Percentiles rank a stretch among this genome's conserved stretches.
phyloP scores from a whole-genome alignment of 1,284 basidiomycete genomes.

The Lignosus rhinocerotis region DNA sequence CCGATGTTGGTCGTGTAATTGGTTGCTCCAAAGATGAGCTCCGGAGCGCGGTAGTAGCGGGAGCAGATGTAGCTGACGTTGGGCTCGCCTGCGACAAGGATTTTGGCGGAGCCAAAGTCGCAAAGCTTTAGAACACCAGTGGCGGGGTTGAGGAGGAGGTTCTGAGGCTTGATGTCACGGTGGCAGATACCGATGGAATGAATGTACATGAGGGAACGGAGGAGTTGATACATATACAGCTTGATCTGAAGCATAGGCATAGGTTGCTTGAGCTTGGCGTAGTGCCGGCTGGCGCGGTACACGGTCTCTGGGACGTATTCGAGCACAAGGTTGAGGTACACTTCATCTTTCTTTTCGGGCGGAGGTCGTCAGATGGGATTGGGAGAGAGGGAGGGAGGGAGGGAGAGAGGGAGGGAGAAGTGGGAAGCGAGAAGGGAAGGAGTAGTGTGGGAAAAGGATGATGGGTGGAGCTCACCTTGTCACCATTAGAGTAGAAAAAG shows the following conservation, averaged over 20 bases:
- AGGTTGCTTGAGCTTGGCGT: slow-evolving; percentile 99
- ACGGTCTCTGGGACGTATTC: slow-evolving; percentile 99
- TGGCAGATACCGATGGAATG: slow-evolving; percentile 98
- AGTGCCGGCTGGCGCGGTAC: slow-evolving; percentile 97
- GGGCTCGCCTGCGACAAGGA: slow-evolving; percentile 95
- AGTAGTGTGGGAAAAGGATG: slow-evolving; percentile 1
- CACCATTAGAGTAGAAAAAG: slow-evolving; percentile 99
- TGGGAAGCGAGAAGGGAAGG: neutral
- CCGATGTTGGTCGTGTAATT: slow-evolving; percentile 99
- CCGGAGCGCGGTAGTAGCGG: slow-evolving; percentile 98
- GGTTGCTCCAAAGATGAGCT: slow-evolving; percentile 99
- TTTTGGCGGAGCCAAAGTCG: slow-evolving; percentile 99
- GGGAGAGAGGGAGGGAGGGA: neutral
- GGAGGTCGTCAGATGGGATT: slow-evolving; percentile 17
- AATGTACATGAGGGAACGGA: slow-evolving; percentile 97
- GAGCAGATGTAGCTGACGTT: slow-evolving; percentile 99
- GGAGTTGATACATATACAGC: slow-evolving; percentile 96
- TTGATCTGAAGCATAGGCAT: slow-evolving; percentile 99
- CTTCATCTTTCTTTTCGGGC: slow-evolving; percentile 89
- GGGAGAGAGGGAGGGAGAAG: slow-evolving; percentile 1
- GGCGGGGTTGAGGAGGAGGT: slow-evolving; percentile 93
- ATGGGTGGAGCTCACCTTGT: slow-evolving; percentile 71
- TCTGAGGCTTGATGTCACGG: slow-evolving; percentile 99
- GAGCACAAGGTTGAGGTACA: slow-evolving; percentile 98
- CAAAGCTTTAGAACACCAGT: slow-evolving; percentile 97